Evolutionary conservation across 169 alveolate species (phyloP).

Genomic region (Cyclospora cayetanensis): DNA sequence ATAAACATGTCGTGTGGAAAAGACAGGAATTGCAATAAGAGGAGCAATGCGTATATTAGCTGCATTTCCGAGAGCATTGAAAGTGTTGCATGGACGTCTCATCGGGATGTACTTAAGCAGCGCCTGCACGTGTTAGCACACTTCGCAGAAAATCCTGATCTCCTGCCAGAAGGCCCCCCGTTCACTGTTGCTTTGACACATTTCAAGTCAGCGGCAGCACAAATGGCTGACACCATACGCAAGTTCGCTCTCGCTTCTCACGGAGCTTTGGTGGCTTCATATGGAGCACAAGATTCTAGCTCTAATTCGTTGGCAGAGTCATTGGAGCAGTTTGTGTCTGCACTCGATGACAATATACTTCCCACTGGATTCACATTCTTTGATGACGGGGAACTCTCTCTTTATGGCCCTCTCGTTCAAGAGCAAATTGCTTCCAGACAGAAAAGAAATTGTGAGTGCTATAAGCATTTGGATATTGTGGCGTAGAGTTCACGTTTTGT

Average conservation of each 20-base stretch:
- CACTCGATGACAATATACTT: slow-evolving; percentile 12
- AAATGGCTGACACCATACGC: background rate
- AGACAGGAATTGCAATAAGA: background rate
- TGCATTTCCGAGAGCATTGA: slow-evolving; percentile 47
- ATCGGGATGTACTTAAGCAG: slow-evolving; percentile 8
- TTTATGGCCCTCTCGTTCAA: slow-evolving; percentile 40
- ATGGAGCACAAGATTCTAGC: background rate
- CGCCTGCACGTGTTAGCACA: slow-evolving; percentile 17
- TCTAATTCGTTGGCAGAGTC: background rate
- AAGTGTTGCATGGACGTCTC: slow-evolving; percentile 34
- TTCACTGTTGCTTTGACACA: slow-evolving; percentile 7
- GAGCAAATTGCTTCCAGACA: background rate
- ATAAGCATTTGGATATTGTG: background rate
- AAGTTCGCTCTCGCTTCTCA: background rate
- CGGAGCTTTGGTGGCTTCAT: slow-evolving; percentile 12
- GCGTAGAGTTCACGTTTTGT: background rate
- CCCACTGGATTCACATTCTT: slow-evolving; percentile 22
- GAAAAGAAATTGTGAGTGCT: background rate
- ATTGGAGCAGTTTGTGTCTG: background rate
- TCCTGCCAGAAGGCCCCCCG: slow-evolving; percentile 16
- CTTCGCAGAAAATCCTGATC: slow-evolving; percentile 14
- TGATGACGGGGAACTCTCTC: slow-evolving; percentile 50
- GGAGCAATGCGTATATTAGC: slow-evolving; percentile 17
- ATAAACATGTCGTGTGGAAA: slow-evolving; percentile 41
- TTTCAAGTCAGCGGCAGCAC: background rate